These are phyloP conservation scores for Populus deltoides DNA, from an alignment of 345 rosid species.

Conservation along the genomic window DNA sequence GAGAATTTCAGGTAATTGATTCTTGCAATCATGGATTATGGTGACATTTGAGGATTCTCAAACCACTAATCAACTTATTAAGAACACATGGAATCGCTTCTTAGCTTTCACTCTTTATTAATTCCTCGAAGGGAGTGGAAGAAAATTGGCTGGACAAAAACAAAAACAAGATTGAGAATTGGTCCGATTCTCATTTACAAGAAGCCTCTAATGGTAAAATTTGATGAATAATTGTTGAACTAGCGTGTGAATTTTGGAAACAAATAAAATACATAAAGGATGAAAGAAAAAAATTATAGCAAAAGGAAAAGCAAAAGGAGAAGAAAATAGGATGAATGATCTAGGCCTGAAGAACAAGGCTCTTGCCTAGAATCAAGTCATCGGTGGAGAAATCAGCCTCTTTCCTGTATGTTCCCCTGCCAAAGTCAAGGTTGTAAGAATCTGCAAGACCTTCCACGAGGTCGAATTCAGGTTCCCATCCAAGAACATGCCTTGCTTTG, in stretches of 20 bases:
- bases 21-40: no score
- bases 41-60: no score
- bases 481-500: conserved; percentile 81
- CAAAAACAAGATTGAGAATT: neutral
- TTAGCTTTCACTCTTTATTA: no score
- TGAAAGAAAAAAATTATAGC: neutral
- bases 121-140: no score
- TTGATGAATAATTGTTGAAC: neutral
- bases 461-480: conserved; percentile 73
- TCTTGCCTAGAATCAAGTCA: conserved; percentile 80
- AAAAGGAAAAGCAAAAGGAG: neutral
- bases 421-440: conserved; percentile 88
- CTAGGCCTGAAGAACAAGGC: conserved; percentile 63
- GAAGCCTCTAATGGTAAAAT: neutral
- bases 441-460: conserved; percentile 93
- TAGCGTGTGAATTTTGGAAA: neutral
- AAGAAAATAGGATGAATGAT: neutral
- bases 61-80: no score
- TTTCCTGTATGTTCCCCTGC: conserved; percentile 83
- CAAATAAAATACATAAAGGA: neutral
- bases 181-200: neutral
- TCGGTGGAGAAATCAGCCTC: conserved; percentile 91
- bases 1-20: no score
- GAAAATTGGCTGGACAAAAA: neutral
- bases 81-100: no score